phyloP scores from a whole-genome alignment of 2,329 filamentous ascomycete genomes.

The Beauveria bassiana region DNA sequence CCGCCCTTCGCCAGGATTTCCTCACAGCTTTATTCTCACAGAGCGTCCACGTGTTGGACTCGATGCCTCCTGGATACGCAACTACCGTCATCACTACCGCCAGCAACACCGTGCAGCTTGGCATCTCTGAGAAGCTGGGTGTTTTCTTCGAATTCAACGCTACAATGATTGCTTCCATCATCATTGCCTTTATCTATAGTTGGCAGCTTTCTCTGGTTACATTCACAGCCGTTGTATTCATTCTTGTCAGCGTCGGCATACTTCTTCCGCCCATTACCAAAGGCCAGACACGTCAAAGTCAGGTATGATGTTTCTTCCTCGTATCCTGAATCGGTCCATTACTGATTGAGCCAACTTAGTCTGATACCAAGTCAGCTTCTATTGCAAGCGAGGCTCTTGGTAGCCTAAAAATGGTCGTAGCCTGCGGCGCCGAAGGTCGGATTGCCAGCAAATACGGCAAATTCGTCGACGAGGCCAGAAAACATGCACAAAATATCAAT shows the following conservation, averaged over 20 bases:
- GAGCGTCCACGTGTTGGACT: slow-evolving; percentile 60
- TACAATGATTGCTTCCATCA: slow-evolving; percentile 43
- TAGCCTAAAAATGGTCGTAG: slow-evolving; percentile 53
- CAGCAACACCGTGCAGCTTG: slow-evolving; percentile 56
- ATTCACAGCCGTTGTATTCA: slow-evolving; percentile 47
- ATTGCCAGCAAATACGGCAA: slow-evolving; percentile 46
- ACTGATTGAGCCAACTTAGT: neutral
- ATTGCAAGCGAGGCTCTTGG: slow-evolving; percentile 55
- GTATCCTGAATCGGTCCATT: neutral
- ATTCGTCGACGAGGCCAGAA: slow-evolving; percentile 43
- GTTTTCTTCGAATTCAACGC: slow-evolving; percentile 48
- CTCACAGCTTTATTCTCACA: slow-evolving; percentile 56
- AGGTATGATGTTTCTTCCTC: slow-evolving; percentile 19
- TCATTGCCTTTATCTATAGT: slow-evolving; percentile 48
- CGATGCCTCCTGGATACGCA: slow-evolving; percentile 53
- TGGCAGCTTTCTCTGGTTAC: slow-evolving; percentile 56
- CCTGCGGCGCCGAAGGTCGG: slow-evolving; percentile 52
- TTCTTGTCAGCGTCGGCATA: slow-evolving; percentile 38
- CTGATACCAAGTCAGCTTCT: slow-evolving; percentile 41
- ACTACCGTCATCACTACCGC: slow-evolving; percentile 57
- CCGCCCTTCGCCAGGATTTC: slow-evolving; percentile 56
- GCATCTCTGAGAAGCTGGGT: slow-evolving; percentile 56
- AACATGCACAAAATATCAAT: slow-evolving; percentile 38
- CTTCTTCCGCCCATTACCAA: slow-evolving; percentile 50
- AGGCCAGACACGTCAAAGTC: slow-evolving; percentile 38